Evolutionary conservation across 2,329 filamentous ascomycete species (phyloP).

Genomic region (Ascomycota sp.): DNA sequence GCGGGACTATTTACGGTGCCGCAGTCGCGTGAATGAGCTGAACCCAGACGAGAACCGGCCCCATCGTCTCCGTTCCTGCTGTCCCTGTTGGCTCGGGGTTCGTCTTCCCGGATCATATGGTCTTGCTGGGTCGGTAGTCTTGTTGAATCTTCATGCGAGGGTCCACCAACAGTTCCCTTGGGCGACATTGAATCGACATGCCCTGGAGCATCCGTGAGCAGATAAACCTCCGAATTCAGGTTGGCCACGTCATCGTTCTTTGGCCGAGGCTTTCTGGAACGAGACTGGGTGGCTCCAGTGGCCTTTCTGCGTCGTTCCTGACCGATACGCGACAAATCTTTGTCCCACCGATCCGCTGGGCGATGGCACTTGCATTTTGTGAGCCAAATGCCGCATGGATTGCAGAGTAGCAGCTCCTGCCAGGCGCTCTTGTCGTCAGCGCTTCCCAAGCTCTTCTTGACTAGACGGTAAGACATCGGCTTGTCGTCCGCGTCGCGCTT

Average conservation of each 20-base stretch:
- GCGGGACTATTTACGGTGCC: conserved; percentile 39
- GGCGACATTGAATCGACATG: conserved; percentile 20
- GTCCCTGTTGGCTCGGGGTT: conserved; percentile 1
- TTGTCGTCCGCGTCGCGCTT: conserved; percentile 41
- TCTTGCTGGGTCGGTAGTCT: conserved; percentile 1
- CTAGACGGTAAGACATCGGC: conserved; percentile 47
- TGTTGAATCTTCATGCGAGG: conserved; percentile 4
- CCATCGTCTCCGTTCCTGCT: conserved; percentile 3
- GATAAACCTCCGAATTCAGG: conserved; percentile 31
- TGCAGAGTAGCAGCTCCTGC: conserved; percentile 63
- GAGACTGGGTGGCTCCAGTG: conserved; percentile 18
- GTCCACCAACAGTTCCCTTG: conserved; percentile 5
- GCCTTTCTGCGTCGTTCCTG: conserved; percentile 30
- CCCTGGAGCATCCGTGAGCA: conserved; percentile 31
- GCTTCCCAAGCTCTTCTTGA: conserved; percentile 50
- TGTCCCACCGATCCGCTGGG: conserved; percentile 68
- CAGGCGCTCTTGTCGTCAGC: conserved; percentile 47
- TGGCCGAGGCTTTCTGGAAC: conserved; percentile 25
- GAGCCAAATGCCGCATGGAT: conserved; percentile 91
- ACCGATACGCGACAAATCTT: conserved; percentile 29
- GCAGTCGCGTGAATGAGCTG: conserved; percentile 32
- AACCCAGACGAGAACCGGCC: conserved; percentile 14
- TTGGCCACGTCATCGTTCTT: conserved; percentile 25
- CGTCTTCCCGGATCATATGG: not conserved
- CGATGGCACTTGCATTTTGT: conserved; percentile 73